A percentile compares a stretch with the other conserved stretches of the same genome.
Conservation (phyloP, 495 filamentous ascomycete genomes). For the Hypoxylon intermedium region DNA sequence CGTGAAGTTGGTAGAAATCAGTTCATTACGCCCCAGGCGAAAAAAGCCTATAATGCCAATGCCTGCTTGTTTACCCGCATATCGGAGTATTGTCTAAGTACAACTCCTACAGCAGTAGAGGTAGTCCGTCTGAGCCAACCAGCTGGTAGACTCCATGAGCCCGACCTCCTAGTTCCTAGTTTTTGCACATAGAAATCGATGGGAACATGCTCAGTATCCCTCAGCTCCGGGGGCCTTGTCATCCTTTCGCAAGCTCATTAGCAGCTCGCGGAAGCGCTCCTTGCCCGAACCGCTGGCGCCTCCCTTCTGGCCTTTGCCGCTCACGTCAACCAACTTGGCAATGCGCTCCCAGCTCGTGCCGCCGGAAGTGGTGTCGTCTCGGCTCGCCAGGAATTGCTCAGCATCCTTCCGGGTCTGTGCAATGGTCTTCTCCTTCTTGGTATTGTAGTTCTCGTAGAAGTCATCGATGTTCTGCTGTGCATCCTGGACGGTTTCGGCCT, state of each 20-base stretch:
- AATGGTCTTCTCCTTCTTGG: constrained; percentile 90
- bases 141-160: constrained; percentile 6
- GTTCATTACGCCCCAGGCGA: constrained; percentile 34
- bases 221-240: constrained; percentile 89
- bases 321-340: constrained; percentile 93
- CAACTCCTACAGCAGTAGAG: constrained; percentile 11
- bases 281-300: constrained; percentile 89
- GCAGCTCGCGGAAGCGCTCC: constrained; percentile 90
- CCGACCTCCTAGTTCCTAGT: too few species aligned
- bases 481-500: constrained; percentile 79
- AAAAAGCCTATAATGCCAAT: constrained; percentile 26
- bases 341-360: constrained; percentile 99
- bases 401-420: constrained; percentile 86
- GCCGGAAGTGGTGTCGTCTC: constrained; percentile 90
- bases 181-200: background rate
- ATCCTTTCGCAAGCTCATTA: constrained; percentile 89
- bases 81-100: constrained; percentile 25
- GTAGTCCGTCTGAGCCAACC: constrained; percentile 2
- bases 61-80: constrained; percentile 23
- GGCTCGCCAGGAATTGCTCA: constrained; percentile 87
- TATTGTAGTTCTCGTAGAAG: constrained; percentile 99
- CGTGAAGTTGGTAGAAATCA: constrained; percentile 15
- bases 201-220: constrained; percentile 55
- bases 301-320: constrained; percentile 86
- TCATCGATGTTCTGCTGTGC: constrained; percentile 93